Evolutionary conservation across 768 basidiomycete species (phyloP).

Genomic region (Naganishia randhawae): DNA sequence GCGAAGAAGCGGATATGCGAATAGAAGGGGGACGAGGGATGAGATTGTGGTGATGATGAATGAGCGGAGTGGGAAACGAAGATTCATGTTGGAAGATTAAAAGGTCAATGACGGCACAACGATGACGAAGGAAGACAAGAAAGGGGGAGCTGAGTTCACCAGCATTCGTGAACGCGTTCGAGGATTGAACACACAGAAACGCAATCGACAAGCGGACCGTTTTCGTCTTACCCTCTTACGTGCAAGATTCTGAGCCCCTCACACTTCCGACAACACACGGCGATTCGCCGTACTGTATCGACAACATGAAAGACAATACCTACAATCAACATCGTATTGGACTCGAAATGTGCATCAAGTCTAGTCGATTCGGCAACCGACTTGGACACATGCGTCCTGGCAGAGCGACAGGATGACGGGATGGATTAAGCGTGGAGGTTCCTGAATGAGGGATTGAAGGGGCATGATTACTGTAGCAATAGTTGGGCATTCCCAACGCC

Average conservation of each 20-base stretch:
- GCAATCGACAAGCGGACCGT: not conserved
- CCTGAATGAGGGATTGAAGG: not conserved
- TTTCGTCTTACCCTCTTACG: not conserved
- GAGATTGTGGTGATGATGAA: constrained; percentile 50
- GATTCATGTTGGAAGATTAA: constrained; percentile 39
- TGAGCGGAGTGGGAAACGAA: constrained; percentile 38
- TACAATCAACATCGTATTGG: not conserved
- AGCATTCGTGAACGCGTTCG: not conserved
- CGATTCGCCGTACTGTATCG: not conserved
- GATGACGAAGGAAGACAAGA: not conserved
- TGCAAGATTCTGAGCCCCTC: not conserved
- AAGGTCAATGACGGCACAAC: not conserved
- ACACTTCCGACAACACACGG: not conserved
- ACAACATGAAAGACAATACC: no score
- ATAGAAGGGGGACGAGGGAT: constrained; percentile 23
- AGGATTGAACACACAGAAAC: not conserved
- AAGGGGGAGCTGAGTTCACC: not conserved
- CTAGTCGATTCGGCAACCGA: no score
- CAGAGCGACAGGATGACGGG: not conserved
- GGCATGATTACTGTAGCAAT: constrained; percentile 10
- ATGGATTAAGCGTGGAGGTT: no score
- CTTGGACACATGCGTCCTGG: no score
- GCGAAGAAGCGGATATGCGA: constrained; percentile 17
- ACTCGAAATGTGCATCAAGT: not conserved
- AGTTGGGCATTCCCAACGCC: not conserved